phyloP scores from a whole-genome alignment of 2,329 filamentous ascomycete species.

The Neofusicoccum kwambonambiense region DNA sequence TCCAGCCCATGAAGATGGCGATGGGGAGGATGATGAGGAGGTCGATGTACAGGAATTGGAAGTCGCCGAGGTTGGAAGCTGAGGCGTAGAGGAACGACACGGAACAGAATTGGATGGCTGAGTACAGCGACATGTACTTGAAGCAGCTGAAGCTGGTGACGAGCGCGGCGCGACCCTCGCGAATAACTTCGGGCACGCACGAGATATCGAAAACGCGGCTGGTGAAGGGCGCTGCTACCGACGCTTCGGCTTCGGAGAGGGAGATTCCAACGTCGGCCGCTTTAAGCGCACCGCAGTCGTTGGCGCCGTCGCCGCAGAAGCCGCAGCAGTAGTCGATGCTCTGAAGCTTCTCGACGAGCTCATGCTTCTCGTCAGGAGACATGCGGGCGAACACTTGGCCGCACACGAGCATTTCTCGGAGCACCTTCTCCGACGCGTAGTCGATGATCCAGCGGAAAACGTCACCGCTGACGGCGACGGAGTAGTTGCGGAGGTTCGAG shows the following conservation, averaged over 20 bases:
- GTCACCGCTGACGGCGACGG: constrained; percentile 85
- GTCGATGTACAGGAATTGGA: constrained; percentile 97
- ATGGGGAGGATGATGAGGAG: constrained; percentile 89
- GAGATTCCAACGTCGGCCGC: constrained; percentile 97
- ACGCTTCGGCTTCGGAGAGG: constrained; percentile 93
- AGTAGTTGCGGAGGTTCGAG: constrained; percentile 78
- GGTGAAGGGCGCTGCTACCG: constrained; percentile 96
- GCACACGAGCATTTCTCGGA: constrained; percentile 82
- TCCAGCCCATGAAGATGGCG: constrained; percentile 99
- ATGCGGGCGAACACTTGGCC: constrained; percentile 96
- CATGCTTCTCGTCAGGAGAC: constrained; percentile 98
- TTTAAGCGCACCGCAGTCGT: constrained; percentile 95
- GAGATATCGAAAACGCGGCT: constrained; percentile 94
- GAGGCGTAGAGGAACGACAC: constrained; percentile 95
- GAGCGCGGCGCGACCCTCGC: constrained; percentile 88
- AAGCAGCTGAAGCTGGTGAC: constrained; percentile 99
- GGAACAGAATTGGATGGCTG: constrained; percentile 96
- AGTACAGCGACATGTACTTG: constrained; percentile 99
- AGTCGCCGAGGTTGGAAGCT: constrained; percentile 92
- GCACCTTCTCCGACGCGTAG: constrained; percentile 75
- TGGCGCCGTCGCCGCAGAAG: constrained; percentile 96
- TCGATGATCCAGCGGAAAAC: constrained; percentile 97
- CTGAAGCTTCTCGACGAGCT: constrained; percentile 94
- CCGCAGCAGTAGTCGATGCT: constrained; percentile 93
- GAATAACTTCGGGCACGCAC: constrained; percentile 88